Evolutionary conservation across 208 protist species (phyloP), one percentile per base, ranked within the genome.

Genomic region (Trypanosoma cruzi): DNA sequence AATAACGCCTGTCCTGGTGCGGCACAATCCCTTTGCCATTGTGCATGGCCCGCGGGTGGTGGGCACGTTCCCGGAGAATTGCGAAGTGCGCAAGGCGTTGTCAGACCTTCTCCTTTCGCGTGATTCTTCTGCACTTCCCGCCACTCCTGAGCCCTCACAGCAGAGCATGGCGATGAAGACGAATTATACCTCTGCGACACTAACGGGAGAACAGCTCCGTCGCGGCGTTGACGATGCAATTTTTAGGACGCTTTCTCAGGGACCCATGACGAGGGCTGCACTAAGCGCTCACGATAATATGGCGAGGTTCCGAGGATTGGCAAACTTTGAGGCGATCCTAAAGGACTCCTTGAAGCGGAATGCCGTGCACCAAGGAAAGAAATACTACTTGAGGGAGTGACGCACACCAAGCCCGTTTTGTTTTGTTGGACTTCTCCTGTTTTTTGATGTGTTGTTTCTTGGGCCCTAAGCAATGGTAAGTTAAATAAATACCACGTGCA

Each of bases 41-140:
- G 44, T 96, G 40, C 88, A 96, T 36, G 90, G 90, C 34, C 76
- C 56, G 31, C 84, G 86, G 44, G 88, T 96, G 0, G 67, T 64
- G 28, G 74, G 70, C 20, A 76, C 79, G 0, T 90, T 89, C 78
- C 62, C 61, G 0, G 90, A 88, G 14, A 68, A 81, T 52, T 34
- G 37, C 37, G 55, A 53, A 13, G 75, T 77, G n/a, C 70, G 81
- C 40, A 58, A 29, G 0, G 36, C 32, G 16, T 64, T 93, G 13
- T 67, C 56, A 10, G 71, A 65, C 1, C 48, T 77, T 6, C 64
- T 77, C 24, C 14, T 34, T 37, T 64, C 64, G 18, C 71, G 71
- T 58, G 71, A 77, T 80, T 85, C 64, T 1, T 20, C 31, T 55
- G n/a, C 48, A 16, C 62, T 54, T 62, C 36, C 61, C 73, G 53